Evolutionary conservation across 2,329 filamentous ascomycete species (phyloP), one percentile per base, ranked within the genome.

Genomic region (Aspergillus fijiensis): DNA sequence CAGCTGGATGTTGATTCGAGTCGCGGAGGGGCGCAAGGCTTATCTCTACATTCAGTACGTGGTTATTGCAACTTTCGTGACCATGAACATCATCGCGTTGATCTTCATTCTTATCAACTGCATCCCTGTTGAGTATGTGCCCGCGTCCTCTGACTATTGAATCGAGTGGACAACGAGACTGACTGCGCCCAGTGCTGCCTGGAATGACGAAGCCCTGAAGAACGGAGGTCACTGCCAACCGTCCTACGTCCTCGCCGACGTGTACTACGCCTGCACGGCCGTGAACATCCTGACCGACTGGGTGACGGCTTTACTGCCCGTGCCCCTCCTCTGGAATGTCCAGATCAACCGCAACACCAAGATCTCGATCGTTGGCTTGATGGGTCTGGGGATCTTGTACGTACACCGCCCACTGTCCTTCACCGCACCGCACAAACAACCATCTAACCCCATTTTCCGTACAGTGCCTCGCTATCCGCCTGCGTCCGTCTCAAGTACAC

Each of bases 301-400:
- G 67, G 49, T 68, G 2, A 69, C 66, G 12, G 67, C 66, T 42
- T 56, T 66, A 47, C 61, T 69, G 65, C 79, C 79, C 2, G 70
- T 74, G 5, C 67, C 74, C 35, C 62, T 80, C 25, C 67, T 81
- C 50, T 75, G 72, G 65, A 73, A 79, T 16, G 74, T 80, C 27
- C 76, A 80, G 35, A 76, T 82, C 64, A 77, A 80, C 59, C 67
- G 69, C 21, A 70, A 72, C n/a, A 74, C 77, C 25, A 82, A 82
- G 63, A 64, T 79, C n/a, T 80, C 78, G 0, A 78, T 82, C 2
- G 71, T 75, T 33, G 65, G 79, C 0, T 74, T 82, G 39, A 77
- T 82, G 69, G 74, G 70, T 0, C 67, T 81, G 35, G 79, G 77
- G 62, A 77, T 79, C 35, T 74, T 78, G 76, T 79, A 70, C 75